Percentiles rank a stretch among this genome's conserved stretches.
Evolutionary conservation across 106 monocot species (phyloP).

Genomic region (Iris macrosiphon): DNA sequence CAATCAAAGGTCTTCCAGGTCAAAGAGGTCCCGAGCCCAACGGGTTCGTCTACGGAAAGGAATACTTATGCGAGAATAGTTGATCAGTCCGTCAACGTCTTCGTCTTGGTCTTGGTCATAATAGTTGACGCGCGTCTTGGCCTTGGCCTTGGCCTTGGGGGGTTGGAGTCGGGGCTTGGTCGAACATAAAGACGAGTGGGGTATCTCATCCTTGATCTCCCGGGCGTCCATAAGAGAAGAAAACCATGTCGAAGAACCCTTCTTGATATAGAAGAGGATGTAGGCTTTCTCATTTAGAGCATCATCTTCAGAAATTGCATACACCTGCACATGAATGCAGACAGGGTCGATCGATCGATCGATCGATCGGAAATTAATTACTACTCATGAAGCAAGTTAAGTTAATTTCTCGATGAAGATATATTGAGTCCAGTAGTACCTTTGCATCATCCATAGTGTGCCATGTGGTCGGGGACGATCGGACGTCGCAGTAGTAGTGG

Average conservation of each 20-base stretch:
- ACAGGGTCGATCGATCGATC: no score
- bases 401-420: background rate
- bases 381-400: background rate
- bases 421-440: background rate
- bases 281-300: conserved; percentile 28
- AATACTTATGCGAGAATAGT: no score
- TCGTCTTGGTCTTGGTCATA: no score
- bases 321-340: background rate
- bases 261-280: conserved; percentile 55
- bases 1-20: no score
- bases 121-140: no score
- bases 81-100: no score
- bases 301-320: conserved; percentile 8
- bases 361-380: background rate
- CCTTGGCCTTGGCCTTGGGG: no score
- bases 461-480: conserved; percentile 49
- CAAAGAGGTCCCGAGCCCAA: no score
- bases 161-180: no score
- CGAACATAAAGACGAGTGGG: no score
- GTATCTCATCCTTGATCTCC: background rate
- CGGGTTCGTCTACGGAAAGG: no score
- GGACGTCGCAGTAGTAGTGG: conserved; percentile 51
- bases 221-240: conserved; percentile 20
- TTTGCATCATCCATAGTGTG: conserved; percentile 36
- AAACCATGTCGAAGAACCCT: conserved; percentile 46